Base-by-base conservation (phyloP, 768 basidiomycete genomes). In the Cytidiella melzeri region DNA sequence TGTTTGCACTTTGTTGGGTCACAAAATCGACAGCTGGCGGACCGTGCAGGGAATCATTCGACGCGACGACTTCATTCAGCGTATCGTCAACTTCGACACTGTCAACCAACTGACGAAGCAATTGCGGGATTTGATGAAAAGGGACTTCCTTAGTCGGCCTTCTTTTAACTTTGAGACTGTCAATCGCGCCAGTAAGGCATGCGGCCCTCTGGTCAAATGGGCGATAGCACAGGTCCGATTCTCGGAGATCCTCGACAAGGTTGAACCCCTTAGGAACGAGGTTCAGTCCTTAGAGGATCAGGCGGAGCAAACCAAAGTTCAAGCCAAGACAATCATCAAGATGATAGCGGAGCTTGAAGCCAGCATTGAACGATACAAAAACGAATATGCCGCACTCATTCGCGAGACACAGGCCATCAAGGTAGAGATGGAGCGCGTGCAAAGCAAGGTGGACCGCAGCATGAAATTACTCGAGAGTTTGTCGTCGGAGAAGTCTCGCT, bases 151-250 rank as follows among this genome's bases (percentile, higher is more conserved):
- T 56, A 87, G 85, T 57, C 81, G 87, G 19, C 87, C 93, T 1
- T 81, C 84, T 3, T 99, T 84, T 73, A 98, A 92, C 66, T 98
- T 92, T 62, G 96, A 98, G 65, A 87, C 77, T 4, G 93, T 98
- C 34, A 87, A 98, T 61, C 84, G 88, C 48, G 96, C 96, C 21
- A 93, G 90, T 67, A 90, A 85, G 71, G 96, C 96, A 24, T 98
- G 95, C 62, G 96, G 96, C 23, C 96, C 96, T 9, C 82, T 99
- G 43, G 94, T 95, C 55, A 96, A 97, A 68, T 97, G 96, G 96
- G 95, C 83, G 9, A 77, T 98, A 49, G 96, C 96, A 1, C 96
- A 99, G 71, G 92, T 97, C 43, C 81, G 82, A 25, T 99, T 92
- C 74, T 97, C 96, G 10, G 92, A 94, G 66, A 99, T 99, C 60